Base-by-base conservation (phyloP, 768 basidiomycete genomes). In the Pleurotus cornucopiae region DNA sequence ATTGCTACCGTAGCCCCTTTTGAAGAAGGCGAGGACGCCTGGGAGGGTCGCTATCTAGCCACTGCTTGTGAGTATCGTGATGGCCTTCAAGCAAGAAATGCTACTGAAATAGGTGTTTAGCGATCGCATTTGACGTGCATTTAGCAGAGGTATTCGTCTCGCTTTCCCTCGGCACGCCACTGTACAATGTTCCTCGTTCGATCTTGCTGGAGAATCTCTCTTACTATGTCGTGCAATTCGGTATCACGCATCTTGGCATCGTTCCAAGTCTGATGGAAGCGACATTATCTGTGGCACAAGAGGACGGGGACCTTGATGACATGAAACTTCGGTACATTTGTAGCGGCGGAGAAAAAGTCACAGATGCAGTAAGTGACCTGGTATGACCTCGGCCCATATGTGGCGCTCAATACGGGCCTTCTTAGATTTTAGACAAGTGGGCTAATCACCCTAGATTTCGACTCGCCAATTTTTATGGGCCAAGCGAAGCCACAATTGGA, bases 181-280 rank as follows among this genome's bases (percentile, higher is more conserved):
- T 80, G 14, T 56, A 76, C 48, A 75, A 73, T 54, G 76, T 75
- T 11, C 73, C 69, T 34, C 71, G 79, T 14, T 68, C 78, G 20
- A 75, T 77, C 60, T 67, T 80, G 25, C 67, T 81, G 13, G 70
- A 77, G 43, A 64, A 72, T 45, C 71, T 78, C 16, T 70, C 74
- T 12, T 61, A 60, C 20, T 66, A 73, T 54, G 72, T 79, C 52
- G 69, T 63, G 37, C 44, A 62, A 12, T 63, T 78, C 4, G 70
- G 67, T 3, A 67, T 81, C 21, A 80, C 80, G 2, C 79, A 81
- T 60, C 62, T 81, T 41, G 78, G 77, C 5, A 76, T 80, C 39
- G 80, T 81, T 14, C 79, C 79, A 4, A 79, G 79, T 61, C 62
- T 81, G 58, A 78, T 81, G 46, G 80, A 81, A 59, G 80, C 77